Percentiles rank a stretch among this genome's conserved stretches.
phyloP scores from a whole-genome alignment of 805 yeast species.

The Kluyveromyces nonfermentans region DNA sequence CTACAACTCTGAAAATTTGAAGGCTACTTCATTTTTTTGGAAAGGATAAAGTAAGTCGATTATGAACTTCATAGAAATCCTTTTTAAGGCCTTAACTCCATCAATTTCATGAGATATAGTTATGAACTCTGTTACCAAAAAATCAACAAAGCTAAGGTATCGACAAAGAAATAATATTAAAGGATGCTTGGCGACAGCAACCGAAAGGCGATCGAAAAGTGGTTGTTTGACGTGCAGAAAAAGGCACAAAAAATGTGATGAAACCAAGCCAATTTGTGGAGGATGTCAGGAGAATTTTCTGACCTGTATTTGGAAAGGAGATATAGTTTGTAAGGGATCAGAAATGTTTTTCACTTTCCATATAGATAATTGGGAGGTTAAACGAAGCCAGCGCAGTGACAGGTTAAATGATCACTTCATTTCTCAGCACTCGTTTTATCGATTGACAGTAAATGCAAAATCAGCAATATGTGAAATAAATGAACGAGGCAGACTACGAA shows the following conservation, averaged over 20 bases:
- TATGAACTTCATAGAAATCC: too few relatives aligned
- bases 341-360: background rate
- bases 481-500: background rate
- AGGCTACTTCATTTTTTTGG: too few relatives aligned
- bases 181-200: background rate
- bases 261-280: background rate
- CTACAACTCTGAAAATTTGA: too few relatives aligned
- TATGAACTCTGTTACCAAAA: background rate
- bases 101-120: too few relatives aligned
- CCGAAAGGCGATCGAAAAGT: background rate
- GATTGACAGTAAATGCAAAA: background rate
- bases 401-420: background rate
- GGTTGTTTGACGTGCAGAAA: background rate
- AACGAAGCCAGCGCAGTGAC: background rate
- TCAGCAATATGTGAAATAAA: background rate
- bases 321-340: background rate
- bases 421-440: background rate
- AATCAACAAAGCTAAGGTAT: background rate
- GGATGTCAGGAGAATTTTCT: background rate
- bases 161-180: background rate
- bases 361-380: background rate
- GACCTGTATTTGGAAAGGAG: background rate
- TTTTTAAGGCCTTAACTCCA: too few relatives aligned
- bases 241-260: background rate
- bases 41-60: too few relatives aligned